phyloP scores from a whole-genome alignment of 225 moss, liverwort and hornwort species.

The Lunularia cruciata region DNA sequence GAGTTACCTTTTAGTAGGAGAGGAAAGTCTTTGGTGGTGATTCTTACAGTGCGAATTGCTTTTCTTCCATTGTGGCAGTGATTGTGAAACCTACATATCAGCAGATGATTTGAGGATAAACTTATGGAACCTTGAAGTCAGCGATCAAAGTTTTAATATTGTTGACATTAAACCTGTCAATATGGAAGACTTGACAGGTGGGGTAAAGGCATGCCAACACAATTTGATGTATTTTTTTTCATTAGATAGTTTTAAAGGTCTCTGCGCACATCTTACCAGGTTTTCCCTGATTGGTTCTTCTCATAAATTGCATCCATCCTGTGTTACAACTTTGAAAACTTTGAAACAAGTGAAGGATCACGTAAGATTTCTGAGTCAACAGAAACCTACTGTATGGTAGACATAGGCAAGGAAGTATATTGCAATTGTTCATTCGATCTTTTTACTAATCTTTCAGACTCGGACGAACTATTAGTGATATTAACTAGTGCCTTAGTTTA shows the following conservation, averaged over 20 bases:
- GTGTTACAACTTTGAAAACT: no score
- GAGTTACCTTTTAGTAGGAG: background rate
- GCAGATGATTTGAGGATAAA: conserved; percentile 99
- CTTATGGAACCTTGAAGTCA: conserved; percentile 98
- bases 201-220: conserved; percentile 1
- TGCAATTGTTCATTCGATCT: no score
- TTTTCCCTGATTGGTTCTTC: no score
- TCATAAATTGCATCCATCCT: no score
- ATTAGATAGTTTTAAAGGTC: background rate
- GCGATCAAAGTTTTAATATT: conserved; percentile 99
- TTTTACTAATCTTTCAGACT: no score
- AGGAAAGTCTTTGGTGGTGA: background rate
- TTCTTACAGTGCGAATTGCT: background rate
- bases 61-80: conserved; percentile 63
- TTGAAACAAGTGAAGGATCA: no score
- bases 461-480: no score
- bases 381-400: no score
- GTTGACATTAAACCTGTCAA: conserved; percentile 99
- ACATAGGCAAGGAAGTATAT: no score
- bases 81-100: conserved; percentile 98
- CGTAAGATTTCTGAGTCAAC: no score
- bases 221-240: background rate
- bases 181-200: conserved; percentile 99
- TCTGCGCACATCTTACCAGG: no score
- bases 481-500: no score